phyloP scores from a whole-genome alignment of 495 filamentous ascomycete species.

The Trichoderma asperelloides region DNA sequence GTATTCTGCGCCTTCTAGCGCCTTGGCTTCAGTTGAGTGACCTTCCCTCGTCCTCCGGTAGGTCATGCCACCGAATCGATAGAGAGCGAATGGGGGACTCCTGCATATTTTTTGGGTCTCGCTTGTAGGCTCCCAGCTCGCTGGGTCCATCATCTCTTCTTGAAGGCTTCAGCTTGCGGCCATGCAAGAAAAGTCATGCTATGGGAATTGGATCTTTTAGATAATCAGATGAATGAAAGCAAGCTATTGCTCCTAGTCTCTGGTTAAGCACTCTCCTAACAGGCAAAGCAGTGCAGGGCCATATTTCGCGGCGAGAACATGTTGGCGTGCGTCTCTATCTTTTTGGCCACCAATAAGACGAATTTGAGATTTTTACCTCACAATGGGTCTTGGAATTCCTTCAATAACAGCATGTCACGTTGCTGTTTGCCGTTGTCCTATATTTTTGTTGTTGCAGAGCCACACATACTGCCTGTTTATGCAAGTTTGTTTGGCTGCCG shows the following conservation, averaged over 20 bases:
- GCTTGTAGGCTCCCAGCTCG: neutral
- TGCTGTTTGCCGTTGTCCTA: neutral
- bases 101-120: neutral
- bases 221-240: neutral
- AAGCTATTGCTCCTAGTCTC: neutral
- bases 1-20: neutral
- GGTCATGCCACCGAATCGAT: neutral
- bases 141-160: neutral
- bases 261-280: neutral
- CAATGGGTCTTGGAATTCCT: too few species aligned
- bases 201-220: neutral
- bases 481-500: neutral
- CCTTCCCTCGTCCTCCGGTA: neutral
- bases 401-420: too few species aligned
- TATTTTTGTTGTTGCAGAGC: neutral
- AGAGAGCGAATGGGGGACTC: neutral
- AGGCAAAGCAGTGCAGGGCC: neutral
- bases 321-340: too few species aligned
- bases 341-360: too few species aligned
- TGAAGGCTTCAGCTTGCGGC: neutral
- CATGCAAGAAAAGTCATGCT: neutral
- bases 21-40: neutral
- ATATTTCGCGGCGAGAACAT: neutral
- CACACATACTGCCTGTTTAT: neutral
- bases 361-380: too few species aligned